Evolutionary conservation across 2,329 filamentous ascomycete species (phyloP).

Genomic region (Tolypocladium amazonense): DNA sequence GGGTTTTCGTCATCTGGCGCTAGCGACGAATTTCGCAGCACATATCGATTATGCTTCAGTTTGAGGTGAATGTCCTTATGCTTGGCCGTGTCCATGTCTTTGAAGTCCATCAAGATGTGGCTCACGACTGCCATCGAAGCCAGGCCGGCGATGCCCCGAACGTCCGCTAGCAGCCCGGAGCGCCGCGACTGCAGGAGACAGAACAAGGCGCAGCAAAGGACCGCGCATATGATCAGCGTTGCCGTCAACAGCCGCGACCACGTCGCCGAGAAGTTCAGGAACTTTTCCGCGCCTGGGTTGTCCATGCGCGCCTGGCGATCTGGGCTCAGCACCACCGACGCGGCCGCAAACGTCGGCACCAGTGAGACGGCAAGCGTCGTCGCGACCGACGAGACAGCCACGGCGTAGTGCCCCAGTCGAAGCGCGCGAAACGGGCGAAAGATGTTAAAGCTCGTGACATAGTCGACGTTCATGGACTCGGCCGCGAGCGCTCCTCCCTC

Average conservation of each 20-base stretch:
- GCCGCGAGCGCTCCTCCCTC: constrained; percentile 49
- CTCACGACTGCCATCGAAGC: constrained; percentile 66
- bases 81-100: constrained; percentile 56
- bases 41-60: constrained; percentile 56
- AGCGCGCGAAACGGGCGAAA: constrained; percentile 54
- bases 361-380: constrained; percentile 56
- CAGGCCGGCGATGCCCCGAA: constrained; percentile 62
- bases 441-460: constrained; percentile 58
- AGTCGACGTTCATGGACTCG: constrained; percentile 64
- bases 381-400: constrained; percentile 54
- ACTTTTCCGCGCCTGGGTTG: constrained; percentile 34
- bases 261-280: constrained; percentile 41
- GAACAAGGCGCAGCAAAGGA: constrained; percentile 46
- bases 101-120: constrained; percentile 66
- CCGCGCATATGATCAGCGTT: constrained; percentile 45
- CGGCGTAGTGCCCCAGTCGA: constrained; percentile 54
- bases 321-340: constrained; percentile 47
- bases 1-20: constrained; percentile 49
- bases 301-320: constrained; percentile 31
- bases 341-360: constrained; percentile 58
- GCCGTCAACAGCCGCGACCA: constrained; percentile 53
- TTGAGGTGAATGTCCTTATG: constrained; percentile 57
- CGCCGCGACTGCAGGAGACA: constrained; percentile 50
- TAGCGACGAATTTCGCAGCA: constrained; percentile 59
- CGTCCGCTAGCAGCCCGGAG: constrained; percentile 56